Conservation (phyloP, 495 filamentous ascomycete species). For the Talaromyces nanjingensis region DNA sequence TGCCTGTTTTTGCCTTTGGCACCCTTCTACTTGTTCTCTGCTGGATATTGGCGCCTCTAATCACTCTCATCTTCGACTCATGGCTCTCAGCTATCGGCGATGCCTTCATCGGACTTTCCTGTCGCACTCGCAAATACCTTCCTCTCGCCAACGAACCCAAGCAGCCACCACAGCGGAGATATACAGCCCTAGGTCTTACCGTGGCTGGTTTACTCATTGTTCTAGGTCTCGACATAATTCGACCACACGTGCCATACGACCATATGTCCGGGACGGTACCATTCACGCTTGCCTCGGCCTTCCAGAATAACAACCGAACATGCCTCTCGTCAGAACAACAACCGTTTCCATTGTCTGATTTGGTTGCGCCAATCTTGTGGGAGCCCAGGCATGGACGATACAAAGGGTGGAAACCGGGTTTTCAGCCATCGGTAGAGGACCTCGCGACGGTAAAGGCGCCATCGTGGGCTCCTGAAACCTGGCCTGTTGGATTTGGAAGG, state of each 20-base stretch:
- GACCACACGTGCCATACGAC: constrained; percentile 18
- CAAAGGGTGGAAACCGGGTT: constrained; percentile 18
- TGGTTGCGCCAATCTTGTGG: constrained; percentile 17
- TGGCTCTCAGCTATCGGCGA: constrained; percentile 14
- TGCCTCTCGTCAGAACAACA: constrained; percentile 1
- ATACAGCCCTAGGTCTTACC: neutral
- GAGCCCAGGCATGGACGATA: constrained; percentile 15
- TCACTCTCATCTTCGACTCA: constrained; percentile 7
- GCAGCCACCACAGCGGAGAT: neutral
- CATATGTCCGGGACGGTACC: constrained; percentile 22
- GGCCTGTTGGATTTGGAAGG: constrained; percentile 18
- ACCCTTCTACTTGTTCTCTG: constrained; percentile 9
- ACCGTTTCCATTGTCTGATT: constrained; percentile 15
- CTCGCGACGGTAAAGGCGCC: neutral
- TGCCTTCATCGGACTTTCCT: neutral
- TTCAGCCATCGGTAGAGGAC: neutral
- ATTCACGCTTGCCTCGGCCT: constrained; percentile 15
- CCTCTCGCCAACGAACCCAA: constrained; percentile 11
- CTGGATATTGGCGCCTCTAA: constrained; percentile 12
- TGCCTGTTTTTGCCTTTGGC: constrained; percentile 15
- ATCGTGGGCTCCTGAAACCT: constrained; percentile 13
- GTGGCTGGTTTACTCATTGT: constrained; percentile 4
- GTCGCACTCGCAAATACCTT: constrained; percentile 1
- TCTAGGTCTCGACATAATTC: constrained; percentile 10
- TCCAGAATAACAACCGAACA: neutral